These are phyloP conservation scores for Lophium mytilinum DNA, from an alignment of 495 filamentous ascomycete species.

Conservation along the genomic window DNA sequence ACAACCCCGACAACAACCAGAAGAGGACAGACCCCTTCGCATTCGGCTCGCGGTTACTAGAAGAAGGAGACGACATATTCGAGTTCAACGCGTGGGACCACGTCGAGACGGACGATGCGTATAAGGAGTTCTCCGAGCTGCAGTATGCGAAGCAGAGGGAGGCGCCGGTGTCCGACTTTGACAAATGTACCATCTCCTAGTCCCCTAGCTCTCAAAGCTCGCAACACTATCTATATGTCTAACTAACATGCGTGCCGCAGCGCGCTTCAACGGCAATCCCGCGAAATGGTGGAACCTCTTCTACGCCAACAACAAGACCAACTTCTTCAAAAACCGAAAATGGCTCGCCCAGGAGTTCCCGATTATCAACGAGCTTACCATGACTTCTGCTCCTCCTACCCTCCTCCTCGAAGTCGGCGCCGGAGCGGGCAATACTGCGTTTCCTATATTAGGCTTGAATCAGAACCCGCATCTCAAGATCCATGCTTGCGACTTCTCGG, in stretches of 20 bases:
- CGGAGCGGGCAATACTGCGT: conserved; percentile 92
- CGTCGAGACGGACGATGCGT: conserved; percentile 76
- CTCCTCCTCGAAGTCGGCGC: conserved; percentile 85
- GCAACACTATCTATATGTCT: background rate
- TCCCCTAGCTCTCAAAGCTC: background rate
- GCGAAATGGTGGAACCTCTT: conserved; percentile 96
- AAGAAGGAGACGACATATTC: conserved; percentile 76
- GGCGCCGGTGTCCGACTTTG: conserved; percentile 77
- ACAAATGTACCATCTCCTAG: conserved; percentile 39
- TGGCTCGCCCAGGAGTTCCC: conserved; percentile 96
- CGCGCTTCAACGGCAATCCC: conserved; percentile 74
- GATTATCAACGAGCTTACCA: conserved; percentile 60
- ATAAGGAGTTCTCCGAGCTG: conserved; percentile 68
- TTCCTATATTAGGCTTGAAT: conserved; percentile 75
- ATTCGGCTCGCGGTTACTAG: conserved; percentile 83
- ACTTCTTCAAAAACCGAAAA: conserved; percentile 98
- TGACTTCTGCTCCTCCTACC: conserved; percentile 49
- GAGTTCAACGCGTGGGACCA: conserved; percentile 99
- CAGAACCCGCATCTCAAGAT: conserved; percentile 69
- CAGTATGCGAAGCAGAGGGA: conserved; percentile 78
- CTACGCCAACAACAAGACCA: conserved; percentile 87
- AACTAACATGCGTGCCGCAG: background rate
- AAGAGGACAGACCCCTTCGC: conserved; percentile 89
- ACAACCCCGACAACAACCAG: conserved; percentile 51
- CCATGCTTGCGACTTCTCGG: conserved; percentile 90